A percentile compares a stretch with the other conserved stretches of the same genome.
phyloP scores from a whole-genome alignment of 78 protist species.

The Dictyostelium capitatum region DNA sequence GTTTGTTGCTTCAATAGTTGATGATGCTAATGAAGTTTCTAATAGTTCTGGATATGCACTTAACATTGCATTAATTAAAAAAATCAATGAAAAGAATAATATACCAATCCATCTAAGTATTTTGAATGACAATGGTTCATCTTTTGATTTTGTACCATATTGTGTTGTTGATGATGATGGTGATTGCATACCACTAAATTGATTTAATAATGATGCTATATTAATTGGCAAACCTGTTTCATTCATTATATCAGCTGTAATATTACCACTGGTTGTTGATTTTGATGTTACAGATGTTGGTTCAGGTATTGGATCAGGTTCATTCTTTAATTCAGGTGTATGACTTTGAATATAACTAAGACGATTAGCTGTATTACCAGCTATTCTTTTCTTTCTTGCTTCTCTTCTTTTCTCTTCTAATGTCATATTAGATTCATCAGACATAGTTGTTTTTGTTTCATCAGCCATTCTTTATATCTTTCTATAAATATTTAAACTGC shows the following conservation, averaged over 20 bases:
- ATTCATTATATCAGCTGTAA: too few relatives aligned
- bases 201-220: too few relatives aligned
- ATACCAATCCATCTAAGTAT: conserved; percentile 41
- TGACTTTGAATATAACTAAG: conserved; percentile 50
- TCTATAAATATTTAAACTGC: background rate
- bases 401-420: conserved; percentile 63
- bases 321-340: conserved; percentile 15
- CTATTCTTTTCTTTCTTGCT: conserved; percentile 74
- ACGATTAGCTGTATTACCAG: conserved; percentile 25
- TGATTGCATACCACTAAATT: background rate
- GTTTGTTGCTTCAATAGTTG: background rate
- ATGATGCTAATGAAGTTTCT: background rate
- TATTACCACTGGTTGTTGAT: background rate
- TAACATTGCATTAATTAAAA: background rate
- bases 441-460: background rate
- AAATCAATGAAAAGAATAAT: background rate
- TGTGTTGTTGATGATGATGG: background rate
- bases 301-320: background rate
- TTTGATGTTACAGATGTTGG: background rate
- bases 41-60: conserved; percentile 1
- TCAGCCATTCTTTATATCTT: background rate
- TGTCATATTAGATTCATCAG: conserved; percentile 26
- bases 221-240: too few relatives aligned
- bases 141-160: background rate
- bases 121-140: conserved; percentile 26